These are phyloP conservation scores for Fusarium sororula DNA, from an alignment of 2,329 filamentous ascomycete species.

Conservation along the genomic window DNA sequence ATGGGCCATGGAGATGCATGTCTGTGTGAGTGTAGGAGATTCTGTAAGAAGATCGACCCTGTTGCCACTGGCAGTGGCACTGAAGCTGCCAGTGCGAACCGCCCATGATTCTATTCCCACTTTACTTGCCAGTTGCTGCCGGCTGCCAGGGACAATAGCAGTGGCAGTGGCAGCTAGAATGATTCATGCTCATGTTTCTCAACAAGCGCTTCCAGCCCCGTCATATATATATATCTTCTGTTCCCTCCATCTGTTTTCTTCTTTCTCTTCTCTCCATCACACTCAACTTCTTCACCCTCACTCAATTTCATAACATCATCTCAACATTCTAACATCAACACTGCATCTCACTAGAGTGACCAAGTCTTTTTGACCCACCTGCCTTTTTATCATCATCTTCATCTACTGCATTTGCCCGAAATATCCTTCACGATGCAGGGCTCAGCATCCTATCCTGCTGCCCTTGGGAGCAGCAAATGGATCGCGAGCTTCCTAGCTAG, in stretches of 20 bases:
- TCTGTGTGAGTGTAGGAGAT: background rate
- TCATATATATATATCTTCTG: background rate
- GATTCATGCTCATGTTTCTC: background rate
- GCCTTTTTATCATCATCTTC: background rate
- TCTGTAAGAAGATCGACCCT: background rate
- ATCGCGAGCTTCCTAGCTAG: background rate
- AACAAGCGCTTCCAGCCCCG: background rate
- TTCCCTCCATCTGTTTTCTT: background rate
- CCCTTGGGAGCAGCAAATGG: conserved; percentile 17
- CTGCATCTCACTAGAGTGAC: background rate
- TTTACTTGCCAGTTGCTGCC: conserved; percentile 5
- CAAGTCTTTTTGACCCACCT: background rate
- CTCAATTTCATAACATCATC: background rate
- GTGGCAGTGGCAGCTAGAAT: background rate
- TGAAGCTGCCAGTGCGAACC: background rate
- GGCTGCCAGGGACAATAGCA: background rate
- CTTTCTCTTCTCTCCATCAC: background rate
- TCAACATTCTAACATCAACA: background rate
- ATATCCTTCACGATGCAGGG: conserved; percentile 1
- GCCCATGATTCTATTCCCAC: background rate
- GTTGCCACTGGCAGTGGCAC: background rate
- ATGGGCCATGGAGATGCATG: background rate
- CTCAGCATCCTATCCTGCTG: conserved; percentile 18
- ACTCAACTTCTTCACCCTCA: background rate
- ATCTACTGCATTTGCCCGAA: background rate